Conservation (phyloP, 495 filamentous ascomycete species). For the Penicillium atrosanguineum region DNA sequence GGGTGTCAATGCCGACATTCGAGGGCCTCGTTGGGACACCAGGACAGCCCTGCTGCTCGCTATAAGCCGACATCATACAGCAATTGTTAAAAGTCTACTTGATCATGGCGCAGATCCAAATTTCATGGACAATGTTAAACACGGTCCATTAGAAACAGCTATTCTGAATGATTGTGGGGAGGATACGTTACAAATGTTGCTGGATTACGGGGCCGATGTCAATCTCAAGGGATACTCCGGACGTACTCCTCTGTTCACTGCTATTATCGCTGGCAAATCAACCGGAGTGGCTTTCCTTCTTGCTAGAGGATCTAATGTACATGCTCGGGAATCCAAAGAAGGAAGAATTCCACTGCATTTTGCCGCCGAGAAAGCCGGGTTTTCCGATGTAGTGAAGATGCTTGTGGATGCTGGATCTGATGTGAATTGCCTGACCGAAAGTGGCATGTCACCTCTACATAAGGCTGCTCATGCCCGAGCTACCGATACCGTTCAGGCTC, state of each 20-base stretch:
- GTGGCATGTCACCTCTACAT: too few relatives aligned
- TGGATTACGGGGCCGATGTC: neutral
- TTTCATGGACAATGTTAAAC: neutral
- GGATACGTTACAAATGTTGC: neutral
- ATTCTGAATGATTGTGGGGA: neutral
- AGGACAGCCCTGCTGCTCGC: neutral
- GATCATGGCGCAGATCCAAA: neutral
- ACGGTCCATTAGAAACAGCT: neutral
- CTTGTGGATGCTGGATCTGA: neutral
- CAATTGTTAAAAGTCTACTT: neutral
- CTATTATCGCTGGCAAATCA: neutral
- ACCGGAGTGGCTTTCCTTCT: neutral
- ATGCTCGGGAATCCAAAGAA: neutral
- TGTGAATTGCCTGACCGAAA: too few relatives aligned
- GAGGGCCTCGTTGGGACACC: neutral
- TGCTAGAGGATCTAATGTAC: neutral
- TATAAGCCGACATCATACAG: neutral
- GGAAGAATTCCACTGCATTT: neutral
- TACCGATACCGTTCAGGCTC: too few relatives aligned
- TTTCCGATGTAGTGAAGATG: neutral
- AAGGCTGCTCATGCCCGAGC: too few relatives aligned
- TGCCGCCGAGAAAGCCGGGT: neutral
- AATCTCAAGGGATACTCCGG: neutral
- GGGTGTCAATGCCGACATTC: neutral
- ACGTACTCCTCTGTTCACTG: neutral